A percentile compares a stretch with the other conserved stretches of the same genome.
Conservation (phyloP, 2,329 filamentous ascomycete genomes). For the Cercospora berteroae region DNA sequence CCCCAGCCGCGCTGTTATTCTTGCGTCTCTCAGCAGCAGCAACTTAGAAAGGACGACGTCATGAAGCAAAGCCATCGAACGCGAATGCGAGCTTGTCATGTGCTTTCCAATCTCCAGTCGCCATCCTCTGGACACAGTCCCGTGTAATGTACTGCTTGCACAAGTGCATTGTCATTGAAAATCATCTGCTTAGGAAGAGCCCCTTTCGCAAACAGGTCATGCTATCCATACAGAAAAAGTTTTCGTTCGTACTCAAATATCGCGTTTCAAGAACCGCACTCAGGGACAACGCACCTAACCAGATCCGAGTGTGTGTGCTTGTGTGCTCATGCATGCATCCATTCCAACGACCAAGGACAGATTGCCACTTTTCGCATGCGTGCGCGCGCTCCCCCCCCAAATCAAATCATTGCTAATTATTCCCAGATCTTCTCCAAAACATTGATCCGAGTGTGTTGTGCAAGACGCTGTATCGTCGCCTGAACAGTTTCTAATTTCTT, state of each 20-base stretch:
- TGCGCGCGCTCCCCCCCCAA: not conserved
- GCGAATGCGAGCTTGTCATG: not conserved
- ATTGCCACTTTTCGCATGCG: not conserved
- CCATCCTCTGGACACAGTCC: not conserved
- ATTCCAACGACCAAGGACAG: not conserved
- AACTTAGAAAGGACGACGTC: not conserved
- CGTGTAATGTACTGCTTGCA: not conserved
- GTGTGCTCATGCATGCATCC: not conserved
- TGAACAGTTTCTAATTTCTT: constrained; percentile 1
- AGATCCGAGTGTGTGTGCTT: not conserved
- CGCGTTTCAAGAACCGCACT: not conserved
- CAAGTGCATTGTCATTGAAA: not conserved
- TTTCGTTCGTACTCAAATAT: not conserved
- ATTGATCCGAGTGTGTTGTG: not conserved
- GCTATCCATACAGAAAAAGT: constrained; percentile 9
- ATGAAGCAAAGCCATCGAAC: not conserved
- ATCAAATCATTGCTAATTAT: constrained; percentile 7
- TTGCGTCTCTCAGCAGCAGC: not conserved
- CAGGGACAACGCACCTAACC: not conserved
- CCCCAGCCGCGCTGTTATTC: not conserved
- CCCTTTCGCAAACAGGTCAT: constrained; percentile 3
- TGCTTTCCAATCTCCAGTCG: not conserved
- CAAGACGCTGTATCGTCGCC: constrained; percentile 10
- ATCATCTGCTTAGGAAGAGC: not conserved
- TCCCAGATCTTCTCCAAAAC: not conserved